Conservation (phyloP, 2,329 filamentous ascomycete genomes). For the Macrophomina pseudophaseolina region DNA sequence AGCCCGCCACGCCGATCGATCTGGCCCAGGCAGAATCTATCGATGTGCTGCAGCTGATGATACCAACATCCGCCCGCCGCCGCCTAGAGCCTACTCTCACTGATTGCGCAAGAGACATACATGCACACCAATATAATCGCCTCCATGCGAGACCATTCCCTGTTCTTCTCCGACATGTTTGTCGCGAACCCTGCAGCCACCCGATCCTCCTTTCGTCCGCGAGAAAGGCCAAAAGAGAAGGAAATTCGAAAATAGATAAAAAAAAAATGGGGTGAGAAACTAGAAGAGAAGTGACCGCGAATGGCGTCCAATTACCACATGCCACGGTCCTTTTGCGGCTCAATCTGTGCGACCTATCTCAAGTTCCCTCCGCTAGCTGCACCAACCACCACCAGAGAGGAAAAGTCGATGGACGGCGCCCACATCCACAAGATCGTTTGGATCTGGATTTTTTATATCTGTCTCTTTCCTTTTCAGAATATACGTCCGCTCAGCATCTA, state of each 20-base stretch:
- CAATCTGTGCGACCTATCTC: conserved; percentile 6
- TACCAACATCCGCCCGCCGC: background rate
- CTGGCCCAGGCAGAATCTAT: conserved; percentile 14
- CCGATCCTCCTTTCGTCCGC: background rate
- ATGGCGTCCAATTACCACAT: conserved; percentile 14
- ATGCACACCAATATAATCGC: background rate
- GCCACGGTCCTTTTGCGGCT: conserved; percentile 19
- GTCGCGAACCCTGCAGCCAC: background rate
- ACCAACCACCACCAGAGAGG: background rate
- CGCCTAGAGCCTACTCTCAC: background rate
- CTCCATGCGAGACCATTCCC: conserved; percentile 1
- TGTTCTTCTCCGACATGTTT: background rate
- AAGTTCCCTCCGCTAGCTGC: background rate
- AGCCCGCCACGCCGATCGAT: conserved; percentile 12
- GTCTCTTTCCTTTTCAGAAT: background rate
- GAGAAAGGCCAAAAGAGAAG: too few relatives aligned
- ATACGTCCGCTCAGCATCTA: background rate
- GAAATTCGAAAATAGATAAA: background rate
- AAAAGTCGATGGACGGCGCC: background rate
- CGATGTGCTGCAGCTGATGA: background rate
- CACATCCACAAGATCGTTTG: background rate
- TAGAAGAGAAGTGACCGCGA: background rate
- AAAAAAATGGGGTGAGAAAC: background rate
- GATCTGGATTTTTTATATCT: background rate
- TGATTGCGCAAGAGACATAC: background rate